Conservation (phyloP, 495 filamentous ascomycete genomes). For the Neurospora cerealis region DNA sequence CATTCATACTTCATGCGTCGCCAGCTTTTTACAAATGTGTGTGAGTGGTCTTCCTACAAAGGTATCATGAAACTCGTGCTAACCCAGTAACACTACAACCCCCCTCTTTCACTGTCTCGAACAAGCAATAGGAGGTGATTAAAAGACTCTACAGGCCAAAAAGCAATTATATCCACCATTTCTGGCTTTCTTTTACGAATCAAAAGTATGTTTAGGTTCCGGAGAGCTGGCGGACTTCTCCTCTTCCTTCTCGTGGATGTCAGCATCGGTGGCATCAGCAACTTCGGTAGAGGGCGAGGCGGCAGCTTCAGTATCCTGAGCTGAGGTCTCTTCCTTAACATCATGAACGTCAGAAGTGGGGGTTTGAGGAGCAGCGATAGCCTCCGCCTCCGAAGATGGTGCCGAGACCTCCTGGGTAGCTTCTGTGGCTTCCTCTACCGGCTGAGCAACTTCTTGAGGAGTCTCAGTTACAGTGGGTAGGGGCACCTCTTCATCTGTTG, state of each 20-base stretch:
- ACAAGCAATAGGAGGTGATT: neutral
- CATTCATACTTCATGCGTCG: constrained; percentile 2
- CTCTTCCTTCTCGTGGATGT: neutral
- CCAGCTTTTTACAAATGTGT: constrained; percentile 1
- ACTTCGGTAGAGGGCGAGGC: neutral
- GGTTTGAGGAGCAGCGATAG: neutral
- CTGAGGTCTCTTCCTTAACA: neutral
- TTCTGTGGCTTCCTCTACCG: constrained; percentile 19
- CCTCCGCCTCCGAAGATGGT: neutral
- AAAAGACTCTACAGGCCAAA: neutral
- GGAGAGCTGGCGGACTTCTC: neutral
- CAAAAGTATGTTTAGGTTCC: constrained; percentile 3
- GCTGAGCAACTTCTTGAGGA: constrained; percentile 12
- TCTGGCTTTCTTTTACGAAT: neutral
- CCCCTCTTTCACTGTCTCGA: neutral
- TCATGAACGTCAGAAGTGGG: constrained; percentile 1
- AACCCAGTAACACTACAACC: constrained; percentile 9
- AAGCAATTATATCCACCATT: neutral
- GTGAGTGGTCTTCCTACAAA: neutral
- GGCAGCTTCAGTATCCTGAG: neutral
- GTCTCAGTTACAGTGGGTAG: neutral
- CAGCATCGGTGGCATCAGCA: neutral
- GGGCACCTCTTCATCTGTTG: neutral
- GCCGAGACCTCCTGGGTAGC: constrained; percentile 9
- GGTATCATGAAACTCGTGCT: constrained; percentile 16